Base-by-base conservation (phyloP, 2,329 filamentous ascomycete genomes). In the Graphilbum fragrans region DNA sequence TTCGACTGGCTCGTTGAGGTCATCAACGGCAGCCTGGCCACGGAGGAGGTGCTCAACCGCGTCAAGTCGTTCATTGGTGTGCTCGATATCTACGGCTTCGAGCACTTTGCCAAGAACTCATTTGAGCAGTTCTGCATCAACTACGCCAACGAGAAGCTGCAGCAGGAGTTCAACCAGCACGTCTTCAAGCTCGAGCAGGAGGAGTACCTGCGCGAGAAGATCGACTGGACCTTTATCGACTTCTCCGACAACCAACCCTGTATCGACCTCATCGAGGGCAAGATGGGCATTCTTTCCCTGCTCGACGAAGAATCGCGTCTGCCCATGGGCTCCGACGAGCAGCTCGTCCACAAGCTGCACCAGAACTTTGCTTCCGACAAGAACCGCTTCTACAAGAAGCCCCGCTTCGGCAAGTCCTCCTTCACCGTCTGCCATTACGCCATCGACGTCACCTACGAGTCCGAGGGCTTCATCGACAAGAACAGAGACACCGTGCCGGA, bases 81-180 rank as follows among this genome's bases (percentile, higher is more conserved):
- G 37, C 75, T 98, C 49, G 92, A 98, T 85, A 98, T 98, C 52
- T 96, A 96, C 62, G 90, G 90, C 49, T 98, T 98, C 57, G 92
- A 98, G 62, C 92, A 96, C 64, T 98, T 98, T 56, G 90, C 92
- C 47, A 96, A 95, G 70, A 98, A 98, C 67, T 98, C 92, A 1
- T 98, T 98, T 55, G 92, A 98, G 61, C 92, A 98, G 61, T 98
- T 98, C 64, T 98, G 92, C 65, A 98, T 98, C 74, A 98, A 98
- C 64, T 98, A 98, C 56, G 92, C 92, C 63, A 98, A 98, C 62
- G 92, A 98, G 64, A 98, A 98, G 65, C 69, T 98, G 41, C 92
- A 98, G 59, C 92, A 98, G 60, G 90, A 96, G 60, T 98, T 98
- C 70, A 98, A 98, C 64, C 86, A 93, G 59, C 92, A 98, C 56